phyloP scores from a whole-genome alignment of 176 grass and related monocot genomes.

The Sorghum bicolor region Sorghum_bicolor_NCBIv3 NC_012872.2:52003001-52003500 shows the following conservation, averaged over 20 bases:
- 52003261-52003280: slow-evolving; percentile 71
- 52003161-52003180: slow-evolving; percentile 25
- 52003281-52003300: slow-evolving; percentile 83
- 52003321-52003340: slow-evolving; percentile 86
- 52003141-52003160: slow-evolving; percentile 58
- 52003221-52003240: slow-evolving; percentile 42
- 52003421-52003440: not conserved
- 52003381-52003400: slow-evolving; percentile 23
- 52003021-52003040: not conserved
- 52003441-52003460: slow-evolving; percentile 12
- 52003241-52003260: slow-evolving; percentile 59
- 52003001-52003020: slow-evolving; percentile 30
- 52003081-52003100: slow-evolving; percentile 82
- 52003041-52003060: slow-evolving; percentile 4
- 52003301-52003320: slow-evolving; percentile 95
- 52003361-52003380: slow-evolving; percentile 34
- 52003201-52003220: slow-evolving; percentile 1
- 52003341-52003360: slow-evolving; percentile 57
- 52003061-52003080: slow-evolving; percentile 22
- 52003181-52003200: not conserved
- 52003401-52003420: not conserved
- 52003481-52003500: not conserved
- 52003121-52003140: slow-evolving; percentile 61
- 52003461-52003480: slow-evolving; percentile 16
- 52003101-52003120: slow-evolving; percentile 91